Conservation (phyloP, 2,329 filamentous ascomycete genomes). For the Dactylella cylindrospora region DNA sequence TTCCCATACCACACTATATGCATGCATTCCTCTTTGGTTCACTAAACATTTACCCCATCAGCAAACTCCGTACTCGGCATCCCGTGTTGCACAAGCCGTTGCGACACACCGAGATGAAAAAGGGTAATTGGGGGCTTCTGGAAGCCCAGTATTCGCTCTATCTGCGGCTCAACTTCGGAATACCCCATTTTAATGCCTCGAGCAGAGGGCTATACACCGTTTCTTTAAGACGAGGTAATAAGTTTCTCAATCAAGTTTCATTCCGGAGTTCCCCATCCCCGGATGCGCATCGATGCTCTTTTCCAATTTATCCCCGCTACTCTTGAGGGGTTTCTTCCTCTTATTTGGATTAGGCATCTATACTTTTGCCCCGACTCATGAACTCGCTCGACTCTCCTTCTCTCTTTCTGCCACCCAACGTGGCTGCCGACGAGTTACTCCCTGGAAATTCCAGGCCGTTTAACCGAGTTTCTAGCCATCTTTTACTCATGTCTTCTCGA, state of each 20-base stretch:
- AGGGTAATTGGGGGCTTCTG: constrained; percentile 11
- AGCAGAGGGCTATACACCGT: too few relatives aligned
- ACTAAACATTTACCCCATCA: constrained; percentile 46
- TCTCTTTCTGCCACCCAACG: constrained; percentile 2
- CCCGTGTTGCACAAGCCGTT: constrained; percentile 45
- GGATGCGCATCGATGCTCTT: not conserved
- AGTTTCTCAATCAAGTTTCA: not conserved
- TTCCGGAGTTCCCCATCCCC: constrained; percentile 7
- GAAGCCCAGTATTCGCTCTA: constrained; percentile 22
- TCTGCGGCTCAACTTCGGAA: constrained; percentile 45
- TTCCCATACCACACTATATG: constrained; percentile 30
- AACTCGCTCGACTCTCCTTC: constrained; percentile 6
- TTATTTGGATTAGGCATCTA: constrained; percentile 18
- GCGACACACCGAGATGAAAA: constrained; percentile 39
- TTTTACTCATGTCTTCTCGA: constrained; percentile 18
- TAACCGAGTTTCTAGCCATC: constrained; percentile 27
- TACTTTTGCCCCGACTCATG: not conserved
- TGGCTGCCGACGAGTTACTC: constrained; percentile 14
- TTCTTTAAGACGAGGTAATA: not conserved
- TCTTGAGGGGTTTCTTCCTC: constrained; percentile 15
- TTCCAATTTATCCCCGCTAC: constrained; percentile 14
- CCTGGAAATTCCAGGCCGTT: constrained; percentile 14
- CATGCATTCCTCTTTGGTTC: constrained; percentile 21
- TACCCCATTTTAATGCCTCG: constrained; percentile 24
- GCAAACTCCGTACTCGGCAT: constrained; percentile 43